These are phyloP conservation scores for Cercospora berteroae DNA, from an alignment of 2,329 filamentous ascomycete genomes.

Conservation along the genomic window DNA sequence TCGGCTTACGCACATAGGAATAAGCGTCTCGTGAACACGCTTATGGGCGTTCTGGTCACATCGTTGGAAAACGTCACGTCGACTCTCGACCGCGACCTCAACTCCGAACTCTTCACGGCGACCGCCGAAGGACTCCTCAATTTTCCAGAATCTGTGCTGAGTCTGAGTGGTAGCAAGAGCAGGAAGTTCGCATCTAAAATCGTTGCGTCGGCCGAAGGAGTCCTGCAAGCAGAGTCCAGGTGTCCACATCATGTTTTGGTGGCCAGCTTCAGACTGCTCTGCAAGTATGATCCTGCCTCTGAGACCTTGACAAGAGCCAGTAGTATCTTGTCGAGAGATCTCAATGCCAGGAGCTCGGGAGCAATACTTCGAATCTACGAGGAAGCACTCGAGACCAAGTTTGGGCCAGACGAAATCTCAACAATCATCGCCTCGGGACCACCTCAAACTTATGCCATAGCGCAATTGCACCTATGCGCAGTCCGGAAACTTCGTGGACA, in stretches of 20 bases:
- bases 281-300: neutral
- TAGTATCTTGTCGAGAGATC: neutral
- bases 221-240: neutral
- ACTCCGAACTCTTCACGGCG: neutral
- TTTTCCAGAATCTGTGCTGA: neutral
- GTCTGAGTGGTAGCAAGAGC: neutral
- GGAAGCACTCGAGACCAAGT: neutral
- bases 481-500: neutral
- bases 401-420: neutral
- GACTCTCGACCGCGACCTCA: neutral
- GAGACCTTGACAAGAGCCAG: neutral
- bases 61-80: neutral
- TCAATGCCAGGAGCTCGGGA: neutral
- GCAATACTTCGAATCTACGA: neutral
- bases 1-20: neutral
- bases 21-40: neutral
- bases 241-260: neutral
- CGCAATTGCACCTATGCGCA: neutral
- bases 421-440: neutral
- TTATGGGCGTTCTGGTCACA: neutral
- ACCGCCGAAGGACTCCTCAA: neutral
- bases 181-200: neutral
- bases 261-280: slow-evolving; percentile 5
- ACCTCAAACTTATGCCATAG: neutral
- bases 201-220: neutral